phyloP scores from a whole-genome alignment of 2,329 filamentous ascomycete species.

The Verticillium tricorpus region DNA sequence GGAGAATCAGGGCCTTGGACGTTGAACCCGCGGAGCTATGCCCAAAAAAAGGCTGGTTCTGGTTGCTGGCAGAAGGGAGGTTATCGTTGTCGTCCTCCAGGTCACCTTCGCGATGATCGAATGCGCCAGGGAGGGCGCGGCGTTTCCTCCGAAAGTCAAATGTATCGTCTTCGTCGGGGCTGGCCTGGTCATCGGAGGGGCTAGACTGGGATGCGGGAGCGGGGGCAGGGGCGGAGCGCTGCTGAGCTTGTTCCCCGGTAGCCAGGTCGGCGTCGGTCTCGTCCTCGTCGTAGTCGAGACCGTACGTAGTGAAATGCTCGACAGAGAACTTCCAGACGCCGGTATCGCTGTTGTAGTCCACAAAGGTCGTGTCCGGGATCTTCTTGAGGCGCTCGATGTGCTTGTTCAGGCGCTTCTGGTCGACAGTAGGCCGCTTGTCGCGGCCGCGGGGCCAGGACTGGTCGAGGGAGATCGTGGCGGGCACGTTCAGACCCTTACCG shows the following conservation, averaged over 20 bases:
- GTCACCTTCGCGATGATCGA: constrained; percentile 57
- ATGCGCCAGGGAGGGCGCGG: constrained; percentile 69
- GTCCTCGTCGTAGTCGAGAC: constrained; percentile 76
- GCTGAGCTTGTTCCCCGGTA: not conserved
- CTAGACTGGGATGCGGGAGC: not conserved
- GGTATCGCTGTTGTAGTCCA: constrained; percentile 71
- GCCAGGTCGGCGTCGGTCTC: constrained; percentile 45
- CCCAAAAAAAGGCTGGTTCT: constrained; percentile 82
- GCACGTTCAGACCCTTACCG: constrained; percentile 88
- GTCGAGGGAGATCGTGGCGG: constrained; percentile 79
- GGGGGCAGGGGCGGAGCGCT: not conserved
- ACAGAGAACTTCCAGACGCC: constrained; percentile 90
- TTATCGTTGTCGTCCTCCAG: constrained; percentile 50
- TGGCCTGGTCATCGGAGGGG: not conserved
- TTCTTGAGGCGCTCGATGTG: constrained; percentile 78
- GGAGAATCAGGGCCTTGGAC: constrained; percentile 56
- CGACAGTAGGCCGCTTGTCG: constrained; percentile 50
- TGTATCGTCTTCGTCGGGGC: constrained; percentile 42
- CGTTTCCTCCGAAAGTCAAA: constrained; percentile 50
- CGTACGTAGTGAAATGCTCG: constrained; percentile 96
- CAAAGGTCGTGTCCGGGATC: constrained; percentile 76
- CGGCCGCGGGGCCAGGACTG: constrained; percentile 83
- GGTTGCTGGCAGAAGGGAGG: constrained; percentile 36
- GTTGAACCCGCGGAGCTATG: constrained; percentile 81
- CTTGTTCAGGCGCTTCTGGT: constrained; percentile 66